phyloP scores from a whole-genome alignment of 352 stramenopile genomes.

The Phytophthora litchii region DNA sequence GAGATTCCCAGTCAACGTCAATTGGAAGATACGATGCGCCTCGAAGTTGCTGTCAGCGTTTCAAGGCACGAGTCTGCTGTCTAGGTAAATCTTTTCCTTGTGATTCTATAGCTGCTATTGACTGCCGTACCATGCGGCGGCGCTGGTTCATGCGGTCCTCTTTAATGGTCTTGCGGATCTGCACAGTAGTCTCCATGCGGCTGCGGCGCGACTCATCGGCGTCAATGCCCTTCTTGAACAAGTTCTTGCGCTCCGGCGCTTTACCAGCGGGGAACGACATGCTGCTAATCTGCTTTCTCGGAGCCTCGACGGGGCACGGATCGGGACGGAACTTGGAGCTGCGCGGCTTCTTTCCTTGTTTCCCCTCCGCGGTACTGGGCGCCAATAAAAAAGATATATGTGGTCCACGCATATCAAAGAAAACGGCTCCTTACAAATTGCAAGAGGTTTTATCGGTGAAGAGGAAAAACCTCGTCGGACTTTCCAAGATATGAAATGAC shows the following conservation, averaged over 20 bases:
- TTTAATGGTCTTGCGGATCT: conserved; percentile 87
- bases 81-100: not conserved
- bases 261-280: conserved; percentile 81
- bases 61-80: not conserved
- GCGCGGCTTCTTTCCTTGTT: conserved; percentile 38
- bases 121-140: conserved; percentile 61
- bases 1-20: conserved; percentile 6
- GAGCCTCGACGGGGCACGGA: conserved; percentile 16
- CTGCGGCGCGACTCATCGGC: conserved; percentile 74
- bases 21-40: conserved; percentile 12
- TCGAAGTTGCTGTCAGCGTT: conserved; percentile 1
- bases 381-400: conserved; percentile 31
- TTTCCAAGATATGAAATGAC: conserved; percentile 12
- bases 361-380: conserved; percentile 30
- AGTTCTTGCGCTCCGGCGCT: conserved; percentile 73
- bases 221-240: conserved; percentile 85
- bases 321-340: conserved; percentile 12
- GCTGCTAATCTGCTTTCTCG: conserved; percentile 16
- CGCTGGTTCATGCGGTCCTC: conserved; percentile 84
- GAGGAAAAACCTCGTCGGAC: conserved; percentile 29
- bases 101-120: not conserved
- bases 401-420: conserved; percentile 32
- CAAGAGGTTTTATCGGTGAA: conserved; percentile 24
- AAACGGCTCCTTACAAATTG: conserved; percentile 16
- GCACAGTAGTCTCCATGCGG: conserved; percentile 80